Evolutionary conservation across 345 rosid genomes (phyloP).

Genomic region (Turritis glabra): DNA sequence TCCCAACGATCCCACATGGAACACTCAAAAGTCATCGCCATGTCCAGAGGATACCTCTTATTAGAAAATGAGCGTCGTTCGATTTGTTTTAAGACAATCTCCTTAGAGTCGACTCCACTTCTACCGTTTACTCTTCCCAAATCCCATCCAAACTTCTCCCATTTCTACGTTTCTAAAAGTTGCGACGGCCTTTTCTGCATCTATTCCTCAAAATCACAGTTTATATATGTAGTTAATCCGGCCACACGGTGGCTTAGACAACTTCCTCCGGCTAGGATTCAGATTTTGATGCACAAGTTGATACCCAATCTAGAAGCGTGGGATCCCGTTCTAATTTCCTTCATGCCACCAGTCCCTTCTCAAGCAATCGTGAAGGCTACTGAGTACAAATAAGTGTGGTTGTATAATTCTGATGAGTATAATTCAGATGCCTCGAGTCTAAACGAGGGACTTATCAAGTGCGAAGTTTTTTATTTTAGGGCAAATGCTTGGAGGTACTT

Average conservation of each 20-base stretch:
- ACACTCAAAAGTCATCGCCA: background rate
- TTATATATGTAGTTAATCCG: constrained; percentile 17
- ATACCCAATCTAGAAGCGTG: background rate
- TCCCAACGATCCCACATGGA: background rate
- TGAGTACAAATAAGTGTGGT: constrained; percentile 23
- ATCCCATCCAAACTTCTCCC: background rate
- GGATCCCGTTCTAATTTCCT: background rate
- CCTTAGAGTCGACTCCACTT: background rate
- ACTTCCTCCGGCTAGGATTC: constrained; percentile 13
- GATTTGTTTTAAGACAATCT: background rate
- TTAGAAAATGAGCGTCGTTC: background rate
- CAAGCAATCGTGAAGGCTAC: constrained; percentile 10
- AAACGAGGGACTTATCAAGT: background rate
- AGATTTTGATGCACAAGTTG: background rate
- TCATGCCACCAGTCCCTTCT: background rate
- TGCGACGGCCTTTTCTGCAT: constrained; percentile 20
- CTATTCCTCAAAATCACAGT: background rate
- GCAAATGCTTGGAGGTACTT: background rate
- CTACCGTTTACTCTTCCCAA: background rate
- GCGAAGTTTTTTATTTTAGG: constrained; percentile 12
- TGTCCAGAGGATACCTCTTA: too few relatives aligned
- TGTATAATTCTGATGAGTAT: background rate
- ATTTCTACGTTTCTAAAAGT: background rate
- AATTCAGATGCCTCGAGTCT: background rate
- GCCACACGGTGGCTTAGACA: constrained; percentile 14